These are phyloP conservation scores for Boletus semigastroideus DNA, from an alignment of 1,284 basidiomycete genomes.

Conservation along the genomic window DNA sequence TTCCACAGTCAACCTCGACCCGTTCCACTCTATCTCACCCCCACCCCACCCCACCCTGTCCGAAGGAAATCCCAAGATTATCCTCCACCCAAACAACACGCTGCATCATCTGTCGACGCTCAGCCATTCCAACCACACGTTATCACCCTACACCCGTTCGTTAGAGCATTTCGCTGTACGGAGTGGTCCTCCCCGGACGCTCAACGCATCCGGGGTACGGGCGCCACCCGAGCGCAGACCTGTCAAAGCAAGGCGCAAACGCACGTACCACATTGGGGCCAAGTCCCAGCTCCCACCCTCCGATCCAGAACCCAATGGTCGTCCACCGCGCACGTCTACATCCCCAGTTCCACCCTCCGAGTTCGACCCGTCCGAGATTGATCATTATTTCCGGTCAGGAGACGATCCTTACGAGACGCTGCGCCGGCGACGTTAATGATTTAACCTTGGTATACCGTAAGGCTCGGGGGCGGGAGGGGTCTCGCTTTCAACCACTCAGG, in stretches of 20 bases:
- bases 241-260: slow-evolving; percentile 75
- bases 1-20: slow-evolving; percentile 29
- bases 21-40: slow-evolving; percentile 39
- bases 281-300: slow-evolving; percentile 11
- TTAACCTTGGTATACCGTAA: no score
- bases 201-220: slow-evolving; percentile 26
- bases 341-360: slow-evolving; percentile 52
- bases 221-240: slow-evolving; percentile 43
- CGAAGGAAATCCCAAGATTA: slow-evolving; percentile 54
- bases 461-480: no score
- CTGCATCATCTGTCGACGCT: slow-evolving; percentile 84
- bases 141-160: slow-evolving; percentile 87
- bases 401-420: slow-evolving; percentile 37
- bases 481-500: no score
- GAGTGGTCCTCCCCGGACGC: slow-evolving; percentile 66
- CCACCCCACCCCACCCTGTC: slow-evolving; percentile 36
- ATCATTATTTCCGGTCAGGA: slow-evolving; percentile 66
- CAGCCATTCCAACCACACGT: slow-evolving; percentile 83
- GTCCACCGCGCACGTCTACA: slow-evolving; percentile 18
- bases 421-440: slow-evolving; percentile 16
- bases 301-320: slow-evolving; percentile 5
- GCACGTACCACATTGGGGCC: slow-evolving; percentile 67
- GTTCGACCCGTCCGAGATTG: slow-evolving; percentile 75
- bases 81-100: slow-evolving; percentile 74
- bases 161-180: slow-evolving; percentile 89